Evolutionary conservation across 257 asterid genomes (phyloP), one percentile per base, ranked within the genome.

Genomic region (Petunia secreta): DNA sequence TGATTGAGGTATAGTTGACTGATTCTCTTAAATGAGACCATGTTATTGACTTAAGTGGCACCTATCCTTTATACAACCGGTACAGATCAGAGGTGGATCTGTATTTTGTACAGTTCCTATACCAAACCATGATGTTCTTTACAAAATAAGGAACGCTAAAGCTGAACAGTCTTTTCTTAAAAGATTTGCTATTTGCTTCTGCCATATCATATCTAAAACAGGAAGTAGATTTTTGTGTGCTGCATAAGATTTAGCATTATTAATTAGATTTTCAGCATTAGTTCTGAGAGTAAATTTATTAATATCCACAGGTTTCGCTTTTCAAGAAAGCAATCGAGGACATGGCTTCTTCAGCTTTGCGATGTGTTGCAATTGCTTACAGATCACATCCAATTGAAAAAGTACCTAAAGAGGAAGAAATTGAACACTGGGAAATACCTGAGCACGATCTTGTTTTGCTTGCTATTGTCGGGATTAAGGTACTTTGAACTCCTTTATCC

Each of bases 381-480:
- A 85, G 89, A 78, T 75, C 60, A 14, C 83, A 86, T 82, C 86
- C 85, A 54, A 57, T 25, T 44, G 92, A 93, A 82, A 86, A 86
- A 77, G 91, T 92, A 83, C 98, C 99, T 8, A 79, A 83, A 52
- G 97, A 87, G 50, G 97, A 90, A 85, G 97, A 90, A 84, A 82
- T 95, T 37, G 91, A 84, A 43, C 85, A 83, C 34, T 96, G 98
- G 99, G 87, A 88, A 75, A 77, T 96, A 75, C 99, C 99, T 48
- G 98, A 96, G 83, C 91, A 73, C 38, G 96, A 91, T 75, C 97
- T 95, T 77, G 74, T 84, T 85, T 90, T 95, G 84, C 94, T 95
- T 38, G 98, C 98, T 13, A 89, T 95, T 84, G 92, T 89, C 82
- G 99, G 99, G 67, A 92, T 95, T 83, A 95, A 95, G 99, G 99